Base-by-base conservation (phyloP, 2,329 filamentous ascomycete species). In the Clarireedia sp. region DNA sequence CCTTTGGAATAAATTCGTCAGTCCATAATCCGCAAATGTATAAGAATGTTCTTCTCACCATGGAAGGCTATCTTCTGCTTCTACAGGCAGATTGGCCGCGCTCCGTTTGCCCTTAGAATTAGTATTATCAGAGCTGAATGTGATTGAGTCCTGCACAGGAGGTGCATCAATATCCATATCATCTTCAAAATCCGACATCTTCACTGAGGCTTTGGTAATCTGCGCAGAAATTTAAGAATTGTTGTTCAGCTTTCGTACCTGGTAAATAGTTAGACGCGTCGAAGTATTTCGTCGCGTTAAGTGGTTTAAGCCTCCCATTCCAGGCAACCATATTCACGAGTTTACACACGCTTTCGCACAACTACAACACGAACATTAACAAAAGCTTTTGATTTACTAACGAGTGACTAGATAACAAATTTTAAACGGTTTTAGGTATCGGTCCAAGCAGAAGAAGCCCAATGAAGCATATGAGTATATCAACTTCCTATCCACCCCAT, bases 51-150 rank as follows among this genome's bases (percentile, higher is more conserved):
- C 19, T 66, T 9, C 74, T 60, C 69, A 95, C 92, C 94, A 99
- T 73, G 94, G 94, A 17, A 99, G 73, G 61, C 86, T 91, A 70
- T 99, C 94, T 71, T 95, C 89, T 49, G 91, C 90, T 72, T 96
- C 90, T 5, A 99, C 84, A 0, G 94, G 94, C 49, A 99, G 76
- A 69, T 99, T 96, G 40, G 92, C 92, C 48, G 89, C 89, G 65
- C 87, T 92, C 66, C 90, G 82, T 74, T 97, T 97, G 69, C 92
- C 91, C 72, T 96, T 96, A 12, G 79, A 81, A 64, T 82, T 81
- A 16, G 78, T 82, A 63, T 83, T 82, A 60, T 88, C 84, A 24
- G 89, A 86, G 55, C 84, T 87, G 73, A 96, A 96, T 55, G 78
- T 73, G 51, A 86, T 75, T 1, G 74, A 69, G 57, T 73, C 71